Evolutionary conservation across 768 basidiomycete genomes (phyloP), one percentile per base, ranked within the genome.

Genomic region (Russula vinacea): DNA sequence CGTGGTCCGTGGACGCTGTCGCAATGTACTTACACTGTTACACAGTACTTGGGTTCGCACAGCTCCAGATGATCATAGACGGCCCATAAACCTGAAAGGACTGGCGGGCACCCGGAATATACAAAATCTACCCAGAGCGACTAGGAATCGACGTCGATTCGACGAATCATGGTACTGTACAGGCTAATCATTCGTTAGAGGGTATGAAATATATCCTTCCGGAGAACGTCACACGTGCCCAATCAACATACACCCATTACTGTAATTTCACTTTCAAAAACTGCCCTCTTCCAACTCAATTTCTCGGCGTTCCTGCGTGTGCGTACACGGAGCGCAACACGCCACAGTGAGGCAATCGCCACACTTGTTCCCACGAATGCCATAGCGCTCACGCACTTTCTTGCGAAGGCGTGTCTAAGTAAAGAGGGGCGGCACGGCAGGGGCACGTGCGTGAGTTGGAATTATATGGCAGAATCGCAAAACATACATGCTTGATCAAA

Each of bases 241-340:
- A 29, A 29, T 29, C 29, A 29, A 29, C 29, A 5, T 2, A 5
- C 29, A 29, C 2, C n/a, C n/a, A n/a, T n/a, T 29, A 29, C 29
- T 5, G 2, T 29, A 29, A 29, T 29, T 29, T 29, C 29, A 29
- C 29, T 29, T 29, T 29, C 29, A 29, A 29, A 72, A 70, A 62
- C 75, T 77, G 65, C 72, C 70, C 69, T 82, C 81, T 67, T 83
- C 82, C 59, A 79, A 67, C 68, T 78, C 77, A 7, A 83, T 66
- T 64, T 84, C 81, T 29, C 76, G 74, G 35, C 74, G 73, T 64
- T 80, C 81, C 70, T 84, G 83, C 0, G 75, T 75, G 47, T 84
- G 78, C 22, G 76, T 74, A 69, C 83, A 84, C 14, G 81, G 74
- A 0, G 67, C 65, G 69, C 83, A 84, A 59, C 73, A 83, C n/a